Conservation (phyloP, 2,329 filamentous ascomycete genomes). For the Aspergillus novoparasiticus region DNA sequence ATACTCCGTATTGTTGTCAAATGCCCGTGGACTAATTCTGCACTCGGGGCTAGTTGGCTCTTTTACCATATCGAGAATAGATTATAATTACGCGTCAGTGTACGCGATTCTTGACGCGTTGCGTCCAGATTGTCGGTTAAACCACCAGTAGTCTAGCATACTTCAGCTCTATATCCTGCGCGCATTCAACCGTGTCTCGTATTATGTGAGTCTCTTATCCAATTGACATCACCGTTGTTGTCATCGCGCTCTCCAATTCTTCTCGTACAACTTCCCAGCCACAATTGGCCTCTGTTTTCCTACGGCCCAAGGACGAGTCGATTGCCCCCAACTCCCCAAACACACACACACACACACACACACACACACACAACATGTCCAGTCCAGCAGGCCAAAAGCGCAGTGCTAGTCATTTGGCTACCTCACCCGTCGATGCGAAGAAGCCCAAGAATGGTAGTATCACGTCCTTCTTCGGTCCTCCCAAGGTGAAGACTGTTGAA, state of each 20-base stretch:
- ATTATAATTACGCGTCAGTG: neutral
- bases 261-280: neutral
- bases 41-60: neutral
- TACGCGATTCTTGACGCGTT: neutral
- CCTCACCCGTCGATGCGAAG: constrained; percentile 57
- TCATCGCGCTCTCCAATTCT: neutral
- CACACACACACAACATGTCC: constrained; percentile 23
- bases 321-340: neutral
- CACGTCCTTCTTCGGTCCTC: constrained; percentile 81
- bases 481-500: constrained; percentile 53
- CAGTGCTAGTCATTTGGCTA: constrained; percentile 57
- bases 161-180: neutral
- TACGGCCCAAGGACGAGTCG: neutral
- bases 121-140: neutral
- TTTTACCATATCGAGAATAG: neutral
- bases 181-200: neutral
- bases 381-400: constrained; percentile 60
- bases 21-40: neutral
- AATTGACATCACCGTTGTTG: neutral
- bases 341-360: neutral
- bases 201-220: neutral
- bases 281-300: neutral
- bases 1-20: neutral
- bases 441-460: constrained; percentile 80
- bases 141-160: neutral